Percentiles rank a stretch among this genome's conserved stretches.
These are phyloP conservation scores for Plasmodium gaboni DNA, from an alignment of 169 alveolate genomes.

Conservation along the genomic window DNA sequence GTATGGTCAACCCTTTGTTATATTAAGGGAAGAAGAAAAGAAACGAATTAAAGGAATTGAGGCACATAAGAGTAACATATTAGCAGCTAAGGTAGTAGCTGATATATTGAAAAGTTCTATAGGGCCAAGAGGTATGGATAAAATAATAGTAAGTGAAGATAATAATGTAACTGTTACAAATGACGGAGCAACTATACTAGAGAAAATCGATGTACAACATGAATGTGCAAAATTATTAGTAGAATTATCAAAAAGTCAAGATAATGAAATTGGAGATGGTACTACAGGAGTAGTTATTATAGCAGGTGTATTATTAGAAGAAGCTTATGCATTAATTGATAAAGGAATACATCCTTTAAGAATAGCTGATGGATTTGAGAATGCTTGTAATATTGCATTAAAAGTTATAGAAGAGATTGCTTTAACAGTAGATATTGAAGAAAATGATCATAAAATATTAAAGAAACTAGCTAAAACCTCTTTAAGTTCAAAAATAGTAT, in stretches of 20 bases:
- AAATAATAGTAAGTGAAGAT: conserved; percentile 98
- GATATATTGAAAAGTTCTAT: conserved; percentile 96
- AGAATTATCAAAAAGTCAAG: conserved; percentile 98
- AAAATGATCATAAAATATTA: conserved; percentile 82
- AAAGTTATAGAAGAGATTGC: conserved; percentile 93
- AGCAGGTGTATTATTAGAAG: conserved; percentile 98
- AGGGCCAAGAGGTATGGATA: conserved; percentile 99
- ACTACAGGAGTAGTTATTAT: conserved; percentile 99
- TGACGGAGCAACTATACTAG: conserved; percentile 97
- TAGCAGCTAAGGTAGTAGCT: conserved; percentile 98
- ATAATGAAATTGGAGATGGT: conserved; percentile 99
- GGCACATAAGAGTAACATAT: conserved; percentile 97
- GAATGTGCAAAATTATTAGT: conserved; percentile 99
- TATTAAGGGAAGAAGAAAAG: conserved; percentile 96
- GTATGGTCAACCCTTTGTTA: conserved; percentile 98
- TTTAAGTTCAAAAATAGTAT: conserved; percentile 97
- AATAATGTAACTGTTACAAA: conserved; percentile 98
- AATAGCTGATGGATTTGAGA: conserved; percentile 98
- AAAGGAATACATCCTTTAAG: conserved; percentile 98
- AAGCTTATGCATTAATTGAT: conserved; percentile 95
- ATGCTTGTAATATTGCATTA: conserved; percentile 97
- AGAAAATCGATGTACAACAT: conserved; percentile 97
- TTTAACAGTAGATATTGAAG: conserved; percentile 85
- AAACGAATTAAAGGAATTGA: conserved; percentile 97
- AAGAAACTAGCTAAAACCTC: conserved; percentile 96